Base-by-base conservation (phyloP, 192 early-diverging fungal genomes). In the Umbelopsis sp. region DNA sequence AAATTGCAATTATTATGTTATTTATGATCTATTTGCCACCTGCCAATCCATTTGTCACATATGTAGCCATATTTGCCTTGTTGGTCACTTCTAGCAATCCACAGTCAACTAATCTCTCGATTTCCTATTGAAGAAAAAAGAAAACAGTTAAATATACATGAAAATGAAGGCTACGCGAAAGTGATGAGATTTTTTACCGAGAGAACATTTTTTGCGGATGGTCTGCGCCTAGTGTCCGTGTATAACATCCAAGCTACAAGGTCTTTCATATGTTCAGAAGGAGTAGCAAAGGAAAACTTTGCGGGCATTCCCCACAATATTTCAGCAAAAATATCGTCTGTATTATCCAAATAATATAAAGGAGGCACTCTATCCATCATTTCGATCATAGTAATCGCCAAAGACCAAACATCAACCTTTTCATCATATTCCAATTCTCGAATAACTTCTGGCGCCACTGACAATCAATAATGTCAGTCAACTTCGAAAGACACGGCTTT, bases 361-460 rank as follows among this genome's bases (percentile, higher is more conserved):
- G 80, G 80, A 45, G 80, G 80, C 4, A 69, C 71, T 50, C 80
- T 71, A 33, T 82, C 80, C 70, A 82, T 70, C 76, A 82, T 74
- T 67, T 82, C 80, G 35, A 82, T 82, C 11, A 75, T 72, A 3
- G 74, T 76, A 25, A 83, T 81, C 5, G 70, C 82, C 50, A 81
- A 47, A 18, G 82, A 83, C 82, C 82, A 83, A 15, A 83, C 65
- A 69, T 83, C 82, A 3, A 81, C 77, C 61, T 81, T 83, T 48
- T 82, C 78, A 51, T 74, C 69, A 48, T 83, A 83, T n/a, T 68
- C 18, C 22, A 65, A 46, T 45, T 78, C 74, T 21, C 46, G 47
- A 21, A 83, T 73, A n/a, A 83, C 77, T 74, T 83, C 82, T 13
- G 82, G 82, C 23, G 82, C 82, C 82, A 83, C 81, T 72, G 67